A percentile compares a stretch with the other conserved stretches of the same genome.
Evolutionary conservation across 805 yeast genomes (phyloP).

Genomic region (Suhomyces xylopsoci): DNA sequence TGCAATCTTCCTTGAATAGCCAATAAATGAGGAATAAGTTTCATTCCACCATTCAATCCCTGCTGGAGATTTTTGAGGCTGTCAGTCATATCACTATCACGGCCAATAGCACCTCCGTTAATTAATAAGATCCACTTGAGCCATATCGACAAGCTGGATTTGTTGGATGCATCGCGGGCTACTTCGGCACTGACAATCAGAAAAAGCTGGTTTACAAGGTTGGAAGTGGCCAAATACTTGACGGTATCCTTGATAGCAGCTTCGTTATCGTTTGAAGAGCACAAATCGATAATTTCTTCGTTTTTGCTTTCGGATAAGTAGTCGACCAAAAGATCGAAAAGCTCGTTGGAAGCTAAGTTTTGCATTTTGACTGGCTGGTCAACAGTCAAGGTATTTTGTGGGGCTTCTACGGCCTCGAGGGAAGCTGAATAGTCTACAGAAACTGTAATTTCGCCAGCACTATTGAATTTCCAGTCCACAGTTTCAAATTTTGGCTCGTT

Average conservation of each 20-base stretch:
- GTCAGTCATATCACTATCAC: slow-evolving; percentile 50
- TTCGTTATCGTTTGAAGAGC: slow-evolving; percentile 29
- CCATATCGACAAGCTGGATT: slow-evolving; percentile 52
- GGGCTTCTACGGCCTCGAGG: neutral
- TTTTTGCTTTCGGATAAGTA: slow-evolving; percentile 8
- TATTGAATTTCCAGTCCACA: slow-evolving; percentile 12
- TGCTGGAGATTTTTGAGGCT: slow-evolving; percentile 56
- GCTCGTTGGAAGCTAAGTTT: slow-evolving; percentile 22
- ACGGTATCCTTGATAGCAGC: slow-evolving; percentile 28
- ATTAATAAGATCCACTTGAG: slow-evolving; percentile 73
- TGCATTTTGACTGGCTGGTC: slow-evolving; percentile 19
- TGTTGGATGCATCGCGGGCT: slow-evolving; percentile 25
- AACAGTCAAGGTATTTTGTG: slow-evolving; percentile 10
- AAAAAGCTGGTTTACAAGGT: slow-evolving; percentile 23
- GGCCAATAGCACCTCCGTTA: slow-evolving; percentile 63
- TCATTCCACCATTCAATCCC: slow-evolving; percentile 53
- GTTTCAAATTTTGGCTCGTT: slow-evolving; percentile 24
- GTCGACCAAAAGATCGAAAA: slow-evolving; percentile 13
- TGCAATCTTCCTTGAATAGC: slow-evolving; percentile 85
- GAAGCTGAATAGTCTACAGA: slow-evolving; percentile 5
- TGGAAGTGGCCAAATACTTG: slow-evolving; percentile 31
- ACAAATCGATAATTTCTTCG: slow-evolving; percentile 15
- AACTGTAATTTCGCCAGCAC: slow-evolving; percentile 10
- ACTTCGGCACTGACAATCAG: slow-evolving; percentile 25
- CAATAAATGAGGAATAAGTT: slow-evolving; percentile 61